phyloP scores from a whole-genome alignment of 2,329 filamentous ascomycete species.

The Aspergillus neoniger region DNA sequence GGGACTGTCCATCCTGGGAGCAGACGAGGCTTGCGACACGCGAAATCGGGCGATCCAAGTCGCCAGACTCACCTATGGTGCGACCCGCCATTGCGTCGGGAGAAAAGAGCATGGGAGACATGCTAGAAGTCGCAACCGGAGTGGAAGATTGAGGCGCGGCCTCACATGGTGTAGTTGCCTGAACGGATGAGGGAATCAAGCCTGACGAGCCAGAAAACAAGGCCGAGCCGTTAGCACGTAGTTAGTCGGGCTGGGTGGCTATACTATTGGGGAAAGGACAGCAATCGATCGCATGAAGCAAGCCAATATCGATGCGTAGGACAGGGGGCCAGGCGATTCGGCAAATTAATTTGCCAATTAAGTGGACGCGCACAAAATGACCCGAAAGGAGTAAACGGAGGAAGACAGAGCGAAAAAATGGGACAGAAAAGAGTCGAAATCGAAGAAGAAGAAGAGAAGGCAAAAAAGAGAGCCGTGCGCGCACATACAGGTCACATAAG shows the following conservation, averaged over 20 bases:
- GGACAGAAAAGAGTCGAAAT: not conserved
- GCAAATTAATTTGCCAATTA: constrained; percentile 1
- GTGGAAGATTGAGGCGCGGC: constrained; percentile 29
- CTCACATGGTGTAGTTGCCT: constrained; percentile 38
- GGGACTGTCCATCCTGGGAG: constrained; percentile 23
- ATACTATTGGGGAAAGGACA: not conserved
- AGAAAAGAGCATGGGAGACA: constrained; percentile 25
- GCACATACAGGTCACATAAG: constrained; percentile 40
- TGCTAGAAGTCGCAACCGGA: constrained; percentile 27
- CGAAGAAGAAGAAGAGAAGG: constrained; percentile 11
- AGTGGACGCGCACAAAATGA: not conserved
- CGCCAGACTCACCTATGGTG: constrained; percentile 39
- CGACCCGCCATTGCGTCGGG: constrained; percentile 23
- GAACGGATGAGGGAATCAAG: constrained; percentile 28
- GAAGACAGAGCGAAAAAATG: constrained; percentile 4
- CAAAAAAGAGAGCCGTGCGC: constrained; percentile 13
- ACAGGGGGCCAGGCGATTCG: not conserved
- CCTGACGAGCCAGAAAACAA: constrained; percentile 17
- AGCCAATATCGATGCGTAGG: constrained; percentile 1
- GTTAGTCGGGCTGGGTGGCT: constrained; percentile 5
- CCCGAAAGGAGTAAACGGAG: constrained; percentile 5
- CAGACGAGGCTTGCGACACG: constrained; percentile 23
- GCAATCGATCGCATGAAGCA: not conserved
- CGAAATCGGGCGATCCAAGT: constrained; percentile 33
- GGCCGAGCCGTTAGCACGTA: constrained; percentile 8